Percentiles rank a stretch among this genome's conserved stretches.
phyloP scores from a whole-genome alignment of 176 grass and related monocot genomes.

The Oryza glaberrima region DNA sequence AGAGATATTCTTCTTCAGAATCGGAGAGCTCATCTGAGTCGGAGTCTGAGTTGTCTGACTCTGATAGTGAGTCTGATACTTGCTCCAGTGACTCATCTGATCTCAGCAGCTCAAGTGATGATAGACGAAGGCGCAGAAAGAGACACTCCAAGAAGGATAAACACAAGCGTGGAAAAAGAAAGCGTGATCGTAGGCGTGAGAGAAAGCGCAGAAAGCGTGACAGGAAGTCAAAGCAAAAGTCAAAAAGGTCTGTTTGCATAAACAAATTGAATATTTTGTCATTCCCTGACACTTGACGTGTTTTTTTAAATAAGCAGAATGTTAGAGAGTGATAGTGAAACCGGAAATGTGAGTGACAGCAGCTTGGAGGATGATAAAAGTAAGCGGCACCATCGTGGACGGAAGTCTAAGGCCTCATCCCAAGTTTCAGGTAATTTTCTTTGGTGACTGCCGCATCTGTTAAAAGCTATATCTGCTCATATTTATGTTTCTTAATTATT shows the following conservation, averaged over 20 bases:
- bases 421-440: conserved; percentile 71
- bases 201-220: conserved; percentile 78
- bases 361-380: conserved; percentile 62
- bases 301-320: conserved; percentile 51
- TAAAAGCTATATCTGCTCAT: not conserved
- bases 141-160: conserved; percentile 73
- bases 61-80: conserved; percentile 76
- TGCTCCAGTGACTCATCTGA: conserved; percentile 75
- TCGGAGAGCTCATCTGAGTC: conserved; percentile 84
- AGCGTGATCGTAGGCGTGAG: conserved; percentile 71
- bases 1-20: conserved; percentile 81
- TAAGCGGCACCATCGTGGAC: conserved; percentile 44
- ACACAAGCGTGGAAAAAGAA: conserved; percentile 72
- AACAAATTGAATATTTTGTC: conserved; percentile 13
- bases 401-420: conserved; percentile 66
- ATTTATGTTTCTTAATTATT: conserved; percentile 26
- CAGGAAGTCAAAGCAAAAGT: conserved; percentile 76
- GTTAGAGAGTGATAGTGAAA: conserved; percentile 55
- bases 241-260: conserved; percentile 55
- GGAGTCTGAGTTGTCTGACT: conserved; percentile 69
- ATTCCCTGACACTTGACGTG: conserved; percentile 22
- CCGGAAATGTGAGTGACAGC: conserved; percentile 52
- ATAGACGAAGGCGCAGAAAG: conserved; percentile 65
- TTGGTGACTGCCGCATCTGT: conserved; percentile 8
- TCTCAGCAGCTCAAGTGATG: conserved; percentile 93